Percentiles rank a stretch among this genome's conserved stretches.
Evolutionary conservation across 2,329 filamentous ascomycete genomes (phyloP).

Genomic region (Whalleya microplaca): DNA sequence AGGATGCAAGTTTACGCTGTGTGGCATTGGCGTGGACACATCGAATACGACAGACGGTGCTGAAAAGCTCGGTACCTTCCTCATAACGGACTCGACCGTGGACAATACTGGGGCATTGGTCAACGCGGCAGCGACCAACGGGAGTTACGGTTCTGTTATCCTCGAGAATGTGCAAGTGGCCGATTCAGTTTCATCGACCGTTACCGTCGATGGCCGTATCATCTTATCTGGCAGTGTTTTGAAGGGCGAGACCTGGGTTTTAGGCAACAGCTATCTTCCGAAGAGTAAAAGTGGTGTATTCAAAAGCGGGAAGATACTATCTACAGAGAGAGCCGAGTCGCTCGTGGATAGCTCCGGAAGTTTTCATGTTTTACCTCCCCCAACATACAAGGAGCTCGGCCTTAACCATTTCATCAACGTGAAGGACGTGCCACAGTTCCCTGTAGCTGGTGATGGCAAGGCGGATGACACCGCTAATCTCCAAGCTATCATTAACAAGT

Average conservation of each 20-base stretch:
- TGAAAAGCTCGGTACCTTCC: slow-evolving; percentile 11
- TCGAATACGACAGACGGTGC: slow-evolving; percentile 12
- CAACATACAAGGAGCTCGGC: slow-evolving; percentile 47
- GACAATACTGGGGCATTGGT: slow-evolving; percentile 28
- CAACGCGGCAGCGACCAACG: slow-evolving; percentile 37
- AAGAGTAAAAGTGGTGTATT: not conserved
- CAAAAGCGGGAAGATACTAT: slow-evolving; percentile 35
- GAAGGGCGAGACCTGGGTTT: slow-evolving; percentile 12
- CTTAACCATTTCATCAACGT: slow-evolving; percentile 49
- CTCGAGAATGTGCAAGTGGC: slow-evolving; percentile 43
- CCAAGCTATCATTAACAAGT: slow-evolving; percentile 37
- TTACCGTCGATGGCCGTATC: slow-evolving; percentile 42
- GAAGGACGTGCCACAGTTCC: slow-evolving; percentile 44
- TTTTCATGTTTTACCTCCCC: slow-evolving; percentile 46
- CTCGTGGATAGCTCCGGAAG: slow-evolving; percentile 38
- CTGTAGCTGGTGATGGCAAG: slow-evolving; percentile 47
- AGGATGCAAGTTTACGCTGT: slow-evolving; percentile 15
- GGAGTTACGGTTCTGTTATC: slow-evolving; percentile 36
- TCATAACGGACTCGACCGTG: slow-evolving; percentile 15
- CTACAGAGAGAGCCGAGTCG: slow-evolving; percentile 35
- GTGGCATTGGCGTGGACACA: slow-evolving; percentile 18
- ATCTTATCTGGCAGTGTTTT: slow-evolving; percentile 11
- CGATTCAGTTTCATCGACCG: slow-evolving; percentile 45
- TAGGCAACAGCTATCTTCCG: slow-evolving; percentile 9
- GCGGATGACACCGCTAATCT: slow-evolving; percentile 40